These are phyloP conservation scores for Gnetum montanum DNA, from an alignment of 75 land plant species.

Conservation along the genomic window DNA sequence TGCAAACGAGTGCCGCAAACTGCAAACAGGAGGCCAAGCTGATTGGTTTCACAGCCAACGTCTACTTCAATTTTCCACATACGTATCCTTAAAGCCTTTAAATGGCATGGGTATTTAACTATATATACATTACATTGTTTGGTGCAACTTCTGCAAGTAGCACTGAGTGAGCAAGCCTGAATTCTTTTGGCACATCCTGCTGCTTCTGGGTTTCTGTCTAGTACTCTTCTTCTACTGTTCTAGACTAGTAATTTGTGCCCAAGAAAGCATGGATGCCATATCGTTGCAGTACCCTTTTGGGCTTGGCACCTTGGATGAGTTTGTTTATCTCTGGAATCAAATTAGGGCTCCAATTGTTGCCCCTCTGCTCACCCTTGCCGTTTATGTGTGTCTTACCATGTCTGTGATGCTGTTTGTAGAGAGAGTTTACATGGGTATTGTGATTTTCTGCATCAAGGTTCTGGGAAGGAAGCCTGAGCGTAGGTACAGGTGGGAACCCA, in stretches of 20 bases:
- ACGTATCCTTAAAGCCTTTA: too few relatives aligned
- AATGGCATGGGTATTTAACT: too few relatives aligned
- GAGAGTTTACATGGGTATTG: constrained; percentile 64
- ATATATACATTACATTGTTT: too few relatives aligned
- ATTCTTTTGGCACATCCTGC: not conserved
- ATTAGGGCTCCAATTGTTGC: constrained; percentile 56
- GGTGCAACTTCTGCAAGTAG: not conserved
- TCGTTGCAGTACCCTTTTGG: constrained; percentile 12
- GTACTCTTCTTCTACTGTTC: not conserved
- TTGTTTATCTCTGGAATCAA: constrained; percentile 35
- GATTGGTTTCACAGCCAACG: too few relatives aligned
- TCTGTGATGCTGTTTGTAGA: constrained; percentile 71
- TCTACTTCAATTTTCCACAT: too few relatives aligned
- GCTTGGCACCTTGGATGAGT: constrained; percentile 29
- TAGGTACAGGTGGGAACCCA: constrained; percentile 55
- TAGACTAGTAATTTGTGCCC: constrained; percentile 5
- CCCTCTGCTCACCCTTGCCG: constrained; percentile 38
- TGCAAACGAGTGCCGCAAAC: too few relatives aligned
- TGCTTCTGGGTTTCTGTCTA: not conserved
- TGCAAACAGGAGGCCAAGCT: too few relatives aligned
- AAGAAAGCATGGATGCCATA: constrained; percentile 10
- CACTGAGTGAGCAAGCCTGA: not conserved
- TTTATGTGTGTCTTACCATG: constrained; percentile 51
- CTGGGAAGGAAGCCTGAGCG: constrained; percentile 45
- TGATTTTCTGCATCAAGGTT: constrained; percentile 48